These are phyloP conservation scores for Ordospora pajunii DNA, from an alignment of 371 early-diverging fungal genomes.

Conservation along the genomic window DNA sequence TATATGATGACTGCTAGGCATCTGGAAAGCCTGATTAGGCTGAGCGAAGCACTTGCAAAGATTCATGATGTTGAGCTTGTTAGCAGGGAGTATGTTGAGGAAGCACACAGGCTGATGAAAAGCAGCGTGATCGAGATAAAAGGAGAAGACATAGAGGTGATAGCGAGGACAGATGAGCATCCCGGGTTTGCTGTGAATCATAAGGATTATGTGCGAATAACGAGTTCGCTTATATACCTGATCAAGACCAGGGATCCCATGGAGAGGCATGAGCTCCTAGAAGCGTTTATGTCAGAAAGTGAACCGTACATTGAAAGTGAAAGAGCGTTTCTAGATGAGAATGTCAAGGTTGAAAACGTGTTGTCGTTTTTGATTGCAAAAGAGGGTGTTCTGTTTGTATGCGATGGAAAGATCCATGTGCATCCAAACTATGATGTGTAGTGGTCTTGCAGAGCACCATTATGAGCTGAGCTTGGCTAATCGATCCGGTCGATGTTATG, in stretches of 20 bases:
- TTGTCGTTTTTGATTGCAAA: constrained; percentile 64
- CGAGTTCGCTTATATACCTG: constrained; percentile 49
- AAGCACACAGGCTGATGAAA: constrained; percentile 77
- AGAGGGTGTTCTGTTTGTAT: constrained; percentile 59
- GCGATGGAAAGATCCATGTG: constrained; percentile 53
- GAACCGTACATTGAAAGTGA: constrained; percentile 67
- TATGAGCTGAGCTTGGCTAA: too few species aligned
- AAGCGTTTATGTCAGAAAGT: constrained; percentile 68
- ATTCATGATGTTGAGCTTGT: constrained; percentile 54
- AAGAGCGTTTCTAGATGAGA: constrained; percentile 66
- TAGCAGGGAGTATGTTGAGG: constrained; percentile 68
- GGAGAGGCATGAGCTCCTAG: constrained; percentile 66
- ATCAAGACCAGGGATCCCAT: constrained; percentile 41
- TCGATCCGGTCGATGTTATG: not conserved
- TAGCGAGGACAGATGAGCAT: constrained; percentile 54
- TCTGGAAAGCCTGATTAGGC: constrained; percentile 61
- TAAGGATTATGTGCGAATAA: constrained; percentile 52
- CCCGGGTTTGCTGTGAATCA: constrained; percentile 49
- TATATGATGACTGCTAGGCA: constrained; percentile 61
- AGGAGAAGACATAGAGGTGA: constrained; percentile 68
- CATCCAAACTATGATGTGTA: constrained; percentile 60
- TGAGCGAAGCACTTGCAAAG: constrained; percentile 63
- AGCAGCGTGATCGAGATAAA: constrained; percentile 82
- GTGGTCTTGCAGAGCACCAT: not conserved
- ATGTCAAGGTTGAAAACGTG: constrained; percentile 67